phyloP scores from a whole-genome alignment of 139 green algal genomes.

The Yamagishiella unicocca region DNA sequence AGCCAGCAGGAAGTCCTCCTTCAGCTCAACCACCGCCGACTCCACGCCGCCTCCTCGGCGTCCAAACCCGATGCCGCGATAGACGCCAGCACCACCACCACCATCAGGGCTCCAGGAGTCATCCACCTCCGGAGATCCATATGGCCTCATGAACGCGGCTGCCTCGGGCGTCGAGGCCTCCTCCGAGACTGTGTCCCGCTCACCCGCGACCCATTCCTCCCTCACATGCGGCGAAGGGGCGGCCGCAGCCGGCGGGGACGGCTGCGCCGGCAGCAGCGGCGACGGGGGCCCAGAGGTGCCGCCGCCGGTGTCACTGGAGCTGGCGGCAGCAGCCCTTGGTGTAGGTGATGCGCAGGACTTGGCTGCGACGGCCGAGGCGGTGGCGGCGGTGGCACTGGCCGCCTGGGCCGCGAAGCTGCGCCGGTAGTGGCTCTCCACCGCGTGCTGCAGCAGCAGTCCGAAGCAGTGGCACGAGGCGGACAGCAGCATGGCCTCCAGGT shows the following conservation, averaged over 20 bases:
- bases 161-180: too few species aligned
- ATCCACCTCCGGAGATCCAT: too few species aligned
- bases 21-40: neutral
- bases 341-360: neutral
- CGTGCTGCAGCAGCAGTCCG: conserved; percentile 39
- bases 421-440: conserved; percentile 39
- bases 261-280: too few species aligned
- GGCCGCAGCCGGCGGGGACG: too few species aligned
- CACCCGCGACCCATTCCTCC: too few species aligned
- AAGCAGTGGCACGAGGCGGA: conserved; percentile 38
- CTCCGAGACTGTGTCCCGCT: too few species aligned
- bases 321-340: neutral
- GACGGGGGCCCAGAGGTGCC: too few species aligned
- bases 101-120: too few species aligned
- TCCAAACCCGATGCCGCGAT: neutral
- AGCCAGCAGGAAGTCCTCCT: neutral
- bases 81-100: too few species aligned
- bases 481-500: conserved; percentile 19
- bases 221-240: too few species aligned
- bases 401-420: conserved; percentile 6
- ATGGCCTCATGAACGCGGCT: too few species aligned
- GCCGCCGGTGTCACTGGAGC: neutral
- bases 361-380: neutral
- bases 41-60: neutral
- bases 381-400: neutral